Conservation (phyloP, 2,329 filamentous ascomycete species). For the Pseudohalonectria lignicola region DNA sequence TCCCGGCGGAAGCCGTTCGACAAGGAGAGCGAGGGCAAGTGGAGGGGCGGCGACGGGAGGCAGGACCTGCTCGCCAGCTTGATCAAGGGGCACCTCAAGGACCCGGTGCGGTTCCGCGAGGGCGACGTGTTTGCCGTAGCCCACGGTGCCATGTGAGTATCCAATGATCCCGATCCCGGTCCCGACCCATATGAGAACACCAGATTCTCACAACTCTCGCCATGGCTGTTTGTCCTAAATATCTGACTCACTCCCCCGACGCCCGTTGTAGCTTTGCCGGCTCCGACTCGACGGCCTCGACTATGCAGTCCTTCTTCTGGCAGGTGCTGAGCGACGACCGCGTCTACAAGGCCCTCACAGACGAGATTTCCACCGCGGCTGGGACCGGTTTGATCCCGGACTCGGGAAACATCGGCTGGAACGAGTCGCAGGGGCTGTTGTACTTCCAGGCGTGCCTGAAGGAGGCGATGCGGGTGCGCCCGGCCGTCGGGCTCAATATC, state of each 20-base stretch:
- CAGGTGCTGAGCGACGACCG: slow-evolving; percentile 30
- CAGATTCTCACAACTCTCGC: no score
- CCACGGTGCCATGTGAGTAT: slow-evolving; percentile 41
- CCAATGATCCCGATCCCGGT: background rate
- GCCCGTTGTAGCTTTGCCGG: slow-evolving; percentile 37
- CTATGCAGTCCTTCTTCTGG: slow-evolving; percentile 46
- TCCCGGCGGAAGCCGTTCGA: slow-evolving; percentile 31
- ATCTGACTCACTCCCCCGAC: background rate
- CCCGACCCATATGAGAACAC: no score
- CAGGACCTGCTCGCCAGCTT: slow-evolving; percentile 39
- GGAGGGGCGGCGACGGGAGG: slow-evolving; percentile 28
- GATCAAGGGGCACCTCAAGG: slow-evolving; percentile 40
- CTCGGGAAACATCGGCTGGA: slow-evolving; percentile 33
- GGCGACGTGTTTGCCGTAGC: slow-evolving; percentile 46
- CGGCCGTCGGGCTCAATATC: slow-evolving; percentile 44
- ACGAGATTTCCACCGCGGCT: slow-evolving; percentile 33
- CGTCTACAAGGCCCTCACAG: slow-evolving; percentile 25
- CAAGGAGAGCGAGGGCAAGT: slow-evolving; percentile 29
- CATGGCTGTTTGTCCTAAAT: background rate
- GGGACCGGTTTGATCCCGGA: slow-evolving; percentile 19
- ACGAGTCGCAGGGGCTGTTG: slow-evolving; percentile 32
- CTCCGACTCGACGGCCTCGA: slow-evolving; percentile 49
- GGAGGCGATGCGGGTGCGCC: slow-evolving; percentile 43
- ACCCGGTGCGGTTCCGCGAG: slow-evolving; percentile 32
- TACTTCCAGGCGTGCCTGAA: slow-evolving; percentile 48